Base-by-base conservation (phyloP, 805 yeast genomes). In the Millerozyma acaciae region DNA sequence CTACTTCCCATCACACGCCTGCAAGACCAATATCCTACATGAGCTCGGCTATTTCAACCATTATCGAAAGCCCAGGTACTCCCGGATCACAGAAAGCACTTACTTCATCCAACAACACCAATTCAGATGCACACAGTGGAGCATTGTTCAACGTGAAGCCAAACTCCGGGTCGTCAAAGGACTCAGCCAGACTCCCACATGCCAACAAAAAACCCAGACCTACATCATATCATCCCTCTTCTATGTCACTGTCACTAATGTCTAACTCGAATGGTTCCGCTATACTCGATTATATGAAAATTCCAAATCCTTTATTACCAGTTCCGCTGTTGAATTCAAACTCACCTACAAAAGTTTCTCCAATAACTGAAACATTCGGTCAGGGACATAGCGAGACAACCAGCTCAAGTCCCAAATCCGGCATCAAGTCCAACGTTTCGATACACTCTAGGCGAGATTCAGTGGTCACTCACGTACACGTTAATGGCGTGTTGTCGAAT, bases 141-240 rank as follows among this genome's bases (percentile, higher is more conserved):
- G 13, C 35, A 17, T 12, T 21, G 20, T 14, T 32, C 20, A 4
- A 20, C 13, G n/a, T 28, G 32, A 28, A 28, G 16, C 33, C 35
- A 16, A 24, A 28, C 9, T 18, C 38, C n/a, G 15, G 33, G 17
- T 28, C 42, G n/a, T 31, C 45, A 4, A 38, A 47, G 16, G 61
- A 54, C 2, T 39, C 60, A 2, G 42, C 53, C 20, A 59, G 64
- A 47, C 56, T 70, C 32, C 73, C 75, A 6, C 73, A 70, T 18
- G 49, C 68, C 8, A 51, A 50, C 30, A 73, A 76, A 53, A 80
- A 75, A 49, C 89, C 87, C 37, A 73, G 95, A 53, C 94, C 95
- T 26, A 84, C 90, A 0, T 83, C 93, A 7, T 84, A 81, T 50
- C 89, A 84, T 51, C 94, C 95, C 12, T 71, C 80, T 2, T 65